These are phyloP conservation scores for Xylaria grammica DNA, from an alignment of 495 filamentous ascomycete genomes.

Conservation along the genomic window DNA sequence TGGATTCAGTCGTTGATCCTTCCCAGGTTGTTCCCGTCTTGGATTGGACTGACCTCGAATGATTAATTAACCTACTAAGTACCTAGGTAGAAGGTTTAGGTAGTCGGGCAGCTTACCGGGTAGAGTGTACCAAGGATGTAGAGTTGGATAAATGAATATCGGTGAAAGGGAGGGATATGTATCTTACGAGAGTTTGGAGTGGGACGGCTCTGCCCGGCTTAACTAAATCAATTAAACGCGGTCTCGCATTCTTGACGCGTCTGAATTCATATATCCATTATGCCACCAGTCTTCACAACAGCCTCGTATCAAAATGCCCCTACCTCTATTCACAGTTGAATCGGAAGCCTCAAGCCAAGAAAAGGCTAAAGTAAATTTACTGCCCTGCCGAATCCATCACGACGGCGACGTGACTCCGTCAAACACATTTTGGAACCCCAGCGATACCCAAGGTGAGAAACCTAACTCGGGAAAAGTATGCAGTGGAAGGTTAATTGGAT, in stretches of 20 bases:
- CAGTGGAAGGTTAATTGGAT: conserved; percentile 12
- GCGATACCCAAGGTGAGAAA: conserved; percentile 39
- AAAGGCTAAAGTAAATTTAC: conserved; percentile 73
- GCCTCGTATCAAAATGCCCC: conserved; percentile 29
- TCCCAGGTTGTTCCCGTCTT: too few species aligned
- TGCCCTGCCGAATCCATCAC: conserved; percentile 85
- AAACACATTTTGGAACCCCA: conserved; percentile 74
- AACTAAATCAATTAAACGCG: conserved; percentile 17
- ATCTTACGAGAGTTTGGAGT: too few species aligned
- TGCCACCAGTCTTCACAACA: not conserved
- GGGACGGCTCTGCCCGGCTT: not conserved
- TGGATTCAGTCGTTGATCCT: too few species aligned
- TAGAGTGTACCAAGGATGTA: too few species aligned
- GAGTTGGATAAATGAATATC: too few species aligned
- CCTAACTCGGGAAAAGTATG: not conserved
- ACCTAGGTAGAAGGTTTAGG: too few species aligned
- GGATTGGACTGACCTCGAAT: too few species aligned
- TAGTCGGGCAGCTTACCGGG: too few species aligned
- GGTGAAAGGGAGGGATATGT: too few species aligned
- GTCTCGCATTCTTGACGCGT: conserved; percentile 6
- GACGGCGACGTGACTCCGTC: conserved; percentile 71
- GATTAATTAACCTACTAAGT: too few species aligned
- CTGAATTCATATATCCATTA: not conserved
- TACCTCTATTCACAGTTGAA: conserved; percentile 30
- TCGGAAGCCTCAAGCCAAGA: conserved; percentile 23